phyloP scores from a whole-genome alignment of 352 stramenopile genomes.

The Phytophthora foliorum region DNA sequence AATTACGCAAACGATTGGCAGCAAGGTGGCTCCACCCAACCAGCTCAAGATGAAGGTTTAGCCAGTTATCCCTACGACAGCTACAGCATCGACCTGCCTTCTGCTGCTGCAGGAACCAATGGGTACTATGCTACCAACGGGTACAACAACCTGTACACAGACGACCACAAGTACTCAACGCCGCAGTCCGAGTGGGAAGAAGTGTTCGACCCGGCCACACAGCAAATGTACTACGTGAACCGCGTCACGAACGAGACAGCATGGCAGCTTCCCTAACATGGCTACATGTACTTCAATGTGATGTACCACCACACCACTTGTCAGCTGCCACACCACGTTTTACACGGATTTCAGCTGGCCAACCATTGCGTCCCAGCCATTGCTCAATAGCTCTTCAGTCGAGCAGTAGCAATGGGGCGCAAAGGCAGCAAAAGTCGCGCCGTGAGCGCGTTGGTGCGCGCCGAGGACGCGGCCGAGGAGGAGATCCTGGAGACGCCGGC shows the following conservation, averaged over 20 bases:
- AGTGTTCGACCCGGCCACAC: constrained; percentile 65
- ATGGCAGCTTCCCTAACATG: constrained; percentile 50
- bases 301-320: not conserved
- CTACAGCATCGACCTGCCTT: constrained; percentile 22
- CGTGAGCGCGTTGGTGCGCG: constrained; percentile 71
- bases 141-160: constrained; percentile 1
- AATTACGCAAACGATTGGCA: constrained; percentile 17
- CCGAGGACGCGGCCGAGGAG: constrained; percentile 78
- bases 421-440: constrained; percentile 53
- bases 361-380: constrained; percentile 30
- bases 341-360: constrained; percentile 15
- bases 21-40: constrained; percentile 12
- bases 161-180: constrained; percentile 1
- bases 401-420: constrained; percentile 38
- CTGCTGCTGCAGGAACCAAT: no score
- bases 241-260: constrained; percentile 63
- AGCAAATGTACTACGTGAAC: constrained; percentile 76
- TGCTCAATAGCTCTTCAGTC: constrained; percentile 8
- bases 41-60: not conserved
- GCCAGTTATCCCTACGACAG: constrained; percentile 2
- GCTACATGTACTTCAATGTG: constrained; percentile 12
- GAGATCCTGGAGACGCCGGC: constrained; percentile 88
- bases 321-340: not conserved
- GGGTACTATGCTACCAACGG: not conserved
- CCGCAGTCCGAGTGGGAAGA: constrained; percentile 54